A percentile compares a stretch with the other conserved stretches of the same genome.
Conservation (phyloP, 768 basidiomycete genomes). For the Gelatoporia subvermispora region DNA sequence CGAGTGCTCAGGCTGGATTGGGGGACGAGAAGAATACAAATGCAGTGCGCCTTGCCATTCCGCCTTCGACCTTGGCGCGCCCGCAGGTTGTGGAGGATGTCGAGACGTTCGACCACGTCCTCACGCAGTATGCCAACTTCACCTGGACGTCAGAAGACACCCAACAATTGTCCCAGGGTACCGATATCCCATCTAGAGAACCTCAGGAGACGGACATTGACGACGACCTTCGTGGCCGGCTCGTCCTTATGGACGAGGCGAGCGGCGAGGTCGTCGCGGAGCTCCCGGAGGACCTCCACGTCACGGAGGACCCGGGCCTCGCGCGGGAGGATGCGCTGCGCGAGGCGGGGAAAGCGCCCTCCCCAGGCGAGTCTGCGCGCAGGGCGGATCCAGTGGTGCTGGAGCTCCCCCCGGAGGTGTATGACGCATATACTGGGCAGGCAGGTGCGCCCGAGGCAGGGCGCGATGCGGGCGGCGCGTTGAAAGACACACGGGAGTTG, state of each 20-base stretch:
- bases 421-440: slow-evolving; percentile 18
- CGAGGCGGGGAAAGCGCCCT: slow-evolving; percentile 1
- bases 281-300: slow-evolving; percentile 50
- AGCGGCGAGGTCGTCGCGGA: slow-evolving; percentile 70
- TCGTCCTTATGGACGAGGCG: slow-evolving; percentile 69
- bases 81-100: slow-evolving; percentile 46
- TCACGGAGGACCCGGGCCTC: slow-evolving; percentile 58
- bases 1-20: slow-evolving; percentile 16
- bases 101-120: slow-evolving; percentile 60
- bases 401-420: slow-evolving; percentile 52
- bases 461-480: slow-evolving; percentile 13
- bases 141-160: slow-evolving; percentile 17
- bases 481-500: slow-evolving; percentile 38
- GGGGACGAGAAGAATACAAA: slow-evolving; percentile 11
- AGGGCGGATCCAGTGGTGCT: slow-evolving; percentile 68
- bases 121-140: slow-evolving; percentile 60
- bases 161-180: too few relatives aligned
- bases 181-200: too few relatives aligned
- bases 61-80: slow-evolving; percentile 20
- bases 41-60: slow-evolving; percentile 22
- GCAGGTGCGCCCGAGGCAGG: slow-evolving; percentile 7
- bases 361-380: slow-evolving; percentile 18
- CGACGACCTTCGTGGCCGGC: slow-evolving; percentile 39
- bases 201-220: neutral
- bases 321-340: slow-evolving; percentile 30